Percentiles rank a stretch among this genome's conserved stretches.
These are phyloP conservation scores for Irpex lacteus DNA, from an alignment of 1,284 basidiomycete species.

Conservation along the genomic window DNA sequence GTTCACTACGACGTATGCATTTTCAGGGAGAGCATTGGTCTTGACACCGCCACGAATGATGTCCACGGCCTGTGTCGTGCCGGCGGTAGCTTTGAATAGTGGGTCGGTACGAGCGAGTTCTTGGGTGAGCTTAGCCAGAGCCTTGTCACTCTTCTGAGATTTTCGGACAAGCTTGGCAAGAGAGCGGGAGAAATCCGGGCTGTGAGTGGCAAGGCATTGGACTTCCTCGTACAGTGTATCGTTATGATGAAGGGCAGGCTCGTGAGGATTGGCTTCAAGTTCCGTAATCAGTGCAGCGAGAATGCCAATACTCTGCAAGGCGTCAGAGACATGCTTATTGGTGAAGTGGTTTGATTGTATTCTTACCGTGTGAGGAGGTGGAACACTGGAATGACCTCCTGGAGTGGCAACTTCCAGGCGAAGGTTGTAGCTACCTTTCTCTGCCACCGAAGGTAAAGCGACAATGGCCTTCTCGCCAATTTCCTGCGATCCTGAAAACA, in stretches of 20 bases:
- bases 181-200: constrained; percentile 36
- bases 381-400: constrained; percentile 68
- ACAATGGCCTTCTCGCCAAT: constrained; percentile 37
- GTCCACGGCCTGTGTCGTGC: constrained; percentile 72
- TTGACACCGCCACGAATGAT: constrained; percentile 70
- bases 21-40: constrained; percentile 52
- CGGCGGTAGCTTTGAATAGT: constrained; percentile 37
- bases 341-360: not conserved
- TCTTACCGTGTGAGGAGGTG: constrained; percentile 52
- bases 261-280: constrained; percentile 48
- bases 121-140: constrained; percentile 39
- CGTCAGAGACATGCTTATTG: not conserved
- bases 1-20: constrained; percentile 50
- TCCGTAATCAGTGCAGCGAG: constrained; percentile 48
- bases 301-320: constrained; percentile 50
- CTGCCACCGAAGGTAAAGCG: constrained; percentile 51
- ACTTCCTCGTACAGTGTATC: constrained; percentile 27
- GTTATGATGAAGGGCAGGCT: constrained; percentile 30
- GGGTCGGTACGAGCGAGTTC: constrained; percentile 30
- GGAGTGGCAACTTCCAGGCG: constrained; percentile 47
- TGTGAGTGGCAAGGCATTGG: constrained; percentile 42
- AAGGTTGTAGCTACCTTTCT: constrained; percentile 68
- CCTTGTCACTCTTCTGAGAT: constrained; percentile 37
- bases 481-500: constrained; percentile 29
- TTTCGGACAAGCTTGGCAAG: constrained; percentile 36